Conservation (phyloP, 106 monocot species). For the Allium cepa region DNA sequence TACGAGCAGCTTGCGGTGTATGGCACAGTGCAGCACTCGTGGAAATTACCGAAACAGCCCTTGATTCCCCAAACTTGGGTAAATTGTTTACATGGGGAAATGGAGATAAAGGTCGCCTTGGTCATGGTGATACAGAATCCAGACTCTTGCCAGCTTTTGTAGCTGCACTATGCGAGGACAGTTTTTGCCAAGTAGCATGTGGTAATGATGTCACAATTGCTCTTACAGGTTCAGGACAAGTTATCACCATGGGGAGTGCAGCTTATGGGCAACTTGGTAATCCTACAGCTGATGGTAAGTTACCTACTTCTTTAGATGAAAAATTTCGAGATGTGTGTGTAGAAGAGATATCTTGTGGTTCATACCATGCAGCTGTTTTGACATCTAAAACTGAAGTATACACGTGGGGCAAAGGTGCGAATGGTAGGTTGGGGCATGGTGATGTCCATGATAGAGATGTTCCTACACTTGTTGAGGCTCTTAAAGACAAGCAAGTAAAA, state of each 20-base stretch:
- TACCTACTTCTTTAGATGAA: slow-evolving; percentile 27
- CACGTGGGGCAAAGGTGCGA: slow-evolving; percentile 37
- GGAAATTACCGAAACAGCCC: slow-evolving; percentile 15
- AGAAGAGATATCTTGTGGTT: slow-evolving; percentile 35
- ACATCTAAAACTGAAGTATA: slow-evolving; percentile 46
- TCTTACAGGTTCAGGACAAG: slow-evolving; percentile 28
- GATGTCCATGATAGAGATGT: slow-evolving; percentile 25
- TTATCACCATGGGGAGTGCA: slow-evolving; percentile 38
- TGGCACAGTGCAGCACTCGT: slow-evolving; percentile 52
- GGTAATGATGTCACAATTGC: slow-evolving; percentile 38
- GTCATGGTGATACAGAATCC: slow-evolving; percentile 29
- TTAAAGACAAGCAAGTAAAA: slow-evolving; percentile 45
- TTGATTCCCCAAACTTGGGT: slow-evolving; percentile 11
- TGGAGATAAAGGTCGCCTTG: slow-evolving; percentile 46
- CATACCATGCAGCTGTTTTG: slow-evolving; percentile 42
- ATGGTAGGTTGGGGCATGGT: slow-evolving; percentile 48
- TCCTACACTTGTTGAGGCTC: slow-evolving; percentile 36
- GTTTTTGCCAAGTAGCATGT: slow-evolving; percentile 40
- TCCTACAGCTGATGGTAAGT: slow-evolving; percentile 28
- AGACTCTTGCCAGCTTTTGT: slow-evolving; percentile 33
- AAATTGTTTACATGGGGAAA: slow-evolving; percentile 51
- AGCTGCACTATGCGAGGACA: slow-evolving; percentile 24
- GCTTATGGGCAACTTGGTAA: slow-evolving; percentile 40
- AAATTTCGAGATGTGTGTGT: slow-evolving; percentile 18
- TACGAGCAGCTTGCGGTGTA: slow-evolving; percentile 41